Percentiles rank a stretch among this genome's conserved stretches.
Conservation (phyloP, 352 stramenopile species). For the Phytopythium boreale region DNA sequence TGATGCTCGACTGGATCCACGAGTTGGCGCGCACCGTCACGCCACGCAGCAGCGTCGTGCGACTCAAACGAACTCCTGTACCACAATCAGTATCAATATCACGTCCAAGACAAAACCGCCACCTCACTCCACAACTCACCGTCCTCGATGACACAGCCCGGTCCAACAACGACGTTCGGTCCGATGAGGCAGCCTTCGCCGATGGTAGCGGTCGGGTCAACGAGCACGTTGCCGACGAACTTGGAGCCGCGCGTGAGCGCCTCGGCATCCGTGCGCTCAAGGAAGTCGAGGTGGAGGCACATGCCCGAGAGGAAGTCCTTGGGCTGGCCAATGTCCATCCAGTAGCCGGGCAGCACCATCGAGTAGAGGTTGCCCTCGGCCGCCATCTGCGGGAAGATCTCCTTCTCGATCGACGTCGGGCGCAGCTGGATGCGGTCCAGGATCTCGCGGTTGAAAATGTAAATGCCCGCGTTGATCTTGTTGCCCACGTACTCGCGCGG, state of each 20-base stretch:
- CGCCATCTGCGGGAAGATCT: slow-evolving; percentile 90
- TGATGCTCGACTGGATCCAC: slow-evolving; percentile 88
- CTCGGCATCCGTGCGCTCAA: slow-evolving; percentile 45
- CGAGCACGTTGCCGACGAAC: slow-evolving; percentile 85
- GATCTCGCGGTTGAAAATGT: slow-evolving; percentile 88
- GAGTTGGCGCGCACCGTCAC: slow-evolving; percentile 79
- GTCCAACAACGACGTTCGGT: slow-evolving; percentile 82
- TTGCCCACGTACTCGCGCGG: slow-evolving; percentile 87
- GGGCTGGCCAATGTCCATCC: slow-evolving; percentile 90
- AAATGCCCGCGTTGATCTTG: slow-evolving; percentile 90
- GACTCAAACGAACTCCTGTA: slow-evolving; percentile 76
- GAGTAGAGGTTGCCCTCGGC: slow-evolving; percentile 83
- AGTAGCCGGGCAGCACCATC: slow-evolving; percentile 86
- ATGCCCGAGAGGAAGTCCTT: slow-evolving; percentile 89
- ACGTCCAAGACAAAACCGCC: background rate
- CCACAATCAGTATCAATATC: background rate
- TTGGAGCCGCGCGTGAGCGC: slow-evolving; percentile 57
- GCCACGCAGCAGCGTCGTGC: slow-evolving; percentile 71
- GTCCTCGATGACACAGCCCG: slow-evolving; percentile 82
- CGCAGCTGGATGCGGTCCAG: slow-evolving; percentile 84
- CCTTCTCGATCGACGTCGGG: slow-evolving; percentile 90
- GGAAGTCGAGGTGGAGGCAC: slow-evolving; percentile 79
- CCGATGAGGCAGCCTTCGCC: slow-evolving; percentile 79
- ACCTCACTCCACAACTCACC: slow-evolving; percentile 22
- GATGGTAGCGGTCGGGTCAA: slow-evolving; percentile 74